Evolutionary conservation across 176 grass and related monocot species (phyloP), one percentile per base, ranked within the genome.

Genomic region (Microstegium vimineum): DNA sequence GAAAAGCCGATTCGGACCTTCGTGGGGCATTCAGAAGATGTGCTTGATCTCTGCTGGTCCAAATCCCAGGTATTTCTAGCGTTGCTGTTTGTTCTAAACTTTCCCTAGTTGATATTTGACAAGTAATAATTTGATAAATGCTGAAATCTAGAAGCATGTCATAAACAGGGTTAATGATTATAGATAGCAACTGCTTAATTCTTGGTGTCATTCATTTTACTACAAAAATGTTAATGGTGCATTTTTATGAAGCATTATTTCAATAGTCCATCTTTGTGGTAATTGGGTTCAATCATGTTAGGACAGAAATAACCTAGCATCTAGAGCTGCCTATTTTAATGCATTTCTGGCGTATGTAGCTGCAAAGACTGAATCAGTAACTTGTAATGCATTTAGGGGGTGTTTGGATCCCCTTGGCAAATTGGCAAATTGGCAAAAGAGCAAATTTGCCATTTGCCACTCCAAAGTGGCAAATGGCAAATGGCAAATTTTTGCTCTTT

Each of bases 1-100:
- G 96, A 95, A 40, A 95, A 93, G 47, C 91, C 93, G 4, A 59
- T 95, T 71, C 86, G 81, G 78, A 93, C 93, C 77, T 99, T 99
- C 17, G 76, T 67, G 77, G 93, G 96, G 35, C 96, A 99, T 72
- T 64, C 74, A 35, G 70, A 90, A 54, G 96, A 99, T 85, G 93
- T 99, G 59, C 96, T 99, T 34, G 96, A 99, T 81, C 96, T 99
- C 66, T 94, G 91, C 40, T 99, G 96, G 96, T 99, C 96, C 61
- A 94, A 95, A 82, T 95, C 91, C 62, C 89, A 92, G 93, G 96
- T 99, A 90, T 69, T 80, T 52, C 20, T 52, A 46, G 52, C 17
- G 3, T 45, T 70, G 31, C 35, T 74, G 9, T 40, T 78, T 28
- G 20, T 84, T 84, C 31, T 68, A 18, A 69, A 38, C 22, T 36